A percentile compares a stretch with the other conserved stretches of the same genome.
These are phyloP conservation scores for Aspergillus fischeri DNA, from an alignment of 2,329 filamentous ascomycete genomes.

Conservation along the genomic window DNA sequence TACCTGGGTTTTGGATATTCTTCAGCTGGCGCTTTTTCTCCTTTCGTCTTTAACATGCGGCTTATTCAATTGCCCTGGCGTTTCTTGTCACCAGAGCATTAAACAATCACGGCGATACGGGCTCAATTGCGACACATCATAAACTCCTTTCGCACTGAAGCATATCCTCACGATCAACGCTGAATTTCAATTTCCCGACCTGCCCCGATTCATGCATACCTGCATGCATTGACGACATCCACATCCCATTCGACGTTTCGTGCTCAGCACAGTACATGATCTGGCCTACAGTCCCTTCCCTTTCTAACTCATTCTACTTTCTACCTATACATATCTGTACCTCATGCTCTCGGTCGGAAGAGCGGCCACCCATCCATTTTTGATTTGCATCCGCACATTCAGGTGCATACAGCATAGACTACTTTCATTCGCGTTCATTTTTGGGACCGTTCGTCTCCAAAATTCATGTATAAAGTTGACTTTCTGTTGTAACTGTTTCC, in stretches of 20 bases:
- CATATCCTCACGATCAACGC: constrained; percentile 7
- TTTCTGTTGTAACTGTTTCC: neutral
- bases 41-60: constrained; percentile 1
- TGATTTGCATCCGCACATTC: neutral
- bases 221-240: neutral
- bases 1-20: constrained; percentile 15
- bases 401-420: neutral
- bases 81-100: neutral
- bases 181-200: neutral
- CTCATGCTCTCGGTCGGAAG: neutral
- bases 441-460: neutral
- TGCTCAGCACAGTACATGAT: neutral
- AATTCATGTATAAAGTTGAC: neutral
- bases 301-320: neutral
- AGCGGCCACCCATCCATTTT: neutral
- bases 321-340: neutral
- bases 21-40: constrained; percentile 19
- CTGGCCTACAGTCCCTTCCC: neutral
- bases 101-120: neutral
- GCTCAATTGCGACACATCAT: neutral
- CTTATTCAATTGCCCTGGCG: neutral
- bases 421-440: neutral
- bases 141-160: neutral
- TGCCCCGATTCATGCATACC: neutral
- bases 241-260: neutral